A percentile compares a stretch with the other conserved stretches of the same genome.
phyloP scores from a whole-genome alignment of 2,329 filamentous ascomycete species.

The Nothomitra cinnamomea region DNA sequence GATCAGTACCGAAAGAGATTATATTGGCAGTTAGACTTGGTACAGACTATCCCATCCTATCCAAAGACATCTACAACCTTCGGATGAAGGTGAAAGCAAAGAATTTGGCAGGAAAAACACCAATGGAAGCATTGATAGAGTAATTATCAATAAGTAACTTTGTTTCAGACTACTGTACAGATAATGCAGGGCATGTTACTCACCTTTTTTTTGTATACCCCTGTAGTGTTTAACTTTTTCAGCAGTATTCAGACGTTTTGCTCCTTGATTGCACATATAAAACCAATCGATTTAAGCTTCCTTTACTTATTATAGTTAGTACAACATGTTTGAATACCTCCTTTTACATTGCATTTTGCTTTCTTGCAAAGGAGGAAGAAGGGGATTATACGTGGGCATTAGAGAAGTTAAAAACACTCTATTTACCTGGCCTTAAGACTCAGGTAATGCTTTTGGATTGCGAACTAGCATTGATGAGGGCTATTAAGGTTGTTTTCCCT shows the following conservation, averaged over 20 bases:
- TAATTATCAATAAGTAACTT: no score
- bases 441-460: no score
- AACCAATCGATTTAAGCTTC: no score
- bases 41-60: neutral
- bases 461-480: no score
- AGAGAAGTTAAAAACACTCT: neutral
- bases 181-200: neutral
- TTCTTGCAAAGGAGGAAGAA: neutral
- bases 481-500: neutral
- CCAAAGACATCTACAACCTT: neutral
- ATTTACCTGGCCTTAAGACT: neutral
- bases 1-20: neutral
- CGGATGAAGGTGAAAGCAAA: no score
- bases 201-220: neutral
- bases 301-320: no score
- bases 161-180: no score
- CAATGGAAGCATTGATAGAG: neutral
- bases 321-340: neutral
- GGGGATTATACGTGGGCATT: neutral
- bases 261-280: no score
- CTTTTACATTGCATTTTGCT: neutral
- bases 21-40: neutral
- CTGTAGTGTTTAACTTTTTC: neutral
- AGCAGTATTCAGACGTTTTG: no score
- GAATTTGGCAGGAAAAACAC: neutral